Evolutionary conservation across 225 moss, liverwort and hornwort genomes (phyloP).

Genomic region (Pseudisothecium myosuroides): DNA sequence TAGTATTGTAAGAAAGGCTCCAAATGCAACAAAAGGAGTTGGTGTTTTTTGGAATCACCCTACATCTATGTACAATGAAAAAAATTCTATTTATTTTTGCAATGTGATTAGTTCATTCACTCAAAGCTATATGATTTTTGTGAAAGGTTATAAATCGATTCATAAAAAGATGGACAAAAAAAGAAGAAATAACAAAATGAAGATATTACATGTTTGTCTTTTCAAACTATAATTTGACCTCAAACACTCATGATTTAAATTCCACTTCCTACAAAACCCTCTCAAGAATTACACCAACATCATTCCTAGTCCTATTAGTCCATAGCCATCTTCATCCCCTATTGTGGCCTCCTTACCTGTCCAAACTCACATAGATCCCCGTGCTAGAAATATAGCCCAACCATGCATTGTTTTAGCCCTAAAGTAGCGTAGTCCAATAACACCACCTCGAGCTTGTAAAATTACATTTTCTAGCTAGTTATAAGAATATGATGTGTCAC

Average conservation of each 20-base stretch:
- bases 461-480: too few species aligned
- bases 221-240: neutral
- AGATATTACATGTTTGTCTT: neutral
- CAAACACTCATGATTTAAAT: neutral
- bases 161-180: neutral
- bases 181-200: neutral
- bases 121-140: neutral
- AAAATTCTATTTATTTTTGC: neutral
- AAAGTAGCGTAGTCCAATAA: too few species aligned
- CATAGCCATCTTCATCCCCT: neutral
- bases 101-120: neutral
- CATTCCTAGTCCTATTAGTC: neutral
- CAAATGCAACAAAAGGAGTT: neutral
- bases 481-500: neutral
- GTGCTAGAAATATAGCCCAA: too few species aligned
- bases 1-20: neutral
- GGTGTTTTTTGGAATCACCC: neutral
- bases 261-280: neutral
- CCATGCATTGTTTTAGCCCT: too few species aligned
- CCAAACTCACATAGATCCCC: too few species aligned
- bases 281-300: neutral
- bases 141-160: neutral
- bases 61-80: too few species aligned
- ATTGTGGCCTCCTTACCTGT: fast-evolving
- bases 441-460: too few species aligned